Conservation (phyloP, 257 asterid species). For the Fraxinus pennsylvanica region DNA sequence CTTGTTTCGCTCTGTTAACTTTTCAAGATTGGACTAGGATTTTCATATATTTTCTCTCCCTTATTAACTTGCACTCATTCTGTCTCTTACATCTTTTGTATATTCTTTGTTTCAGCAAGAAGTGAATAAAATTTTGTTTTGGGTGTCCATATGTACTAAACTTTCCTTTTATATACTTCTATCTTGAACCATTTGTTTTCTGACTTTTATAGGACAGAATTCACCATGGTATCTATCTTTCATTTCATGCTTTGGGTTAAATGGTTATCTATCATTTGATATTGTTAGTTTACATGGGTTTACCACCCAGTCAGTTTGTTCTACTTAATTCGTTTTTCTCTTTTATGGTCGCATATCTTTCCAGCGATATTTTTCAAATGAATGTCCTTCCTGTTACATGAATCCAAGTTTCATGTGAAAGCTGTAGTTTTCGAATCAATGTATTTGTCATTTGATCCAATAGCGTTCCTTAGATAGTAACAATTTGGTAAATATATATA, state of each 20-base stretch:
- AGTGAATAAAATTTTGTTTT: not conserved
- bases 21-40: not conserved
- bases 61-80: not conserved
- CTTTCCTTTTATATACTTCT: not conserved
- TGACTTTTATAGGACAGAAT: not conserved
- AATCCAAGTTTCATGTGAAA: too few relatives aligned
- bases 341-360: not conserved
- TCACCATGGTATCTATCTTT: not conserved
- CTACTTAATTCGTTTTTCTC: too few relatives aligned
- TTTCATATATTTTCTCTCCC: not conserved
- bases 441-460: not conserved
- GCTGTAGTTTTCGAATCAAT: too few relatives aligned
- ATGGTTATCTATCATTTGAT: not conserved
- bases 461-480: too few relatives aligned
- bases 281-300: not conserved
- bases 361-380: not conserved
- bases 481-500: not conserved
- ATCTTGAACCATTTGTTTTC: not conserved
- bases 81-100: not conserved
- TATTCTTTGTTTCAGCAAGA: constrained; percentile 6
- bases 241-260: constrained; percentile 8
- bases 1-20: not conserved
- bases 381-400: too few relatives aligned
- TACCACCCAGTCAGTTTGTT: not conserved
- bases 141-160: not conserved